Base-by-base conservation (phyloP, 2,329 filamentous ascomycete species). In the Microdochium paspali region DNA sequence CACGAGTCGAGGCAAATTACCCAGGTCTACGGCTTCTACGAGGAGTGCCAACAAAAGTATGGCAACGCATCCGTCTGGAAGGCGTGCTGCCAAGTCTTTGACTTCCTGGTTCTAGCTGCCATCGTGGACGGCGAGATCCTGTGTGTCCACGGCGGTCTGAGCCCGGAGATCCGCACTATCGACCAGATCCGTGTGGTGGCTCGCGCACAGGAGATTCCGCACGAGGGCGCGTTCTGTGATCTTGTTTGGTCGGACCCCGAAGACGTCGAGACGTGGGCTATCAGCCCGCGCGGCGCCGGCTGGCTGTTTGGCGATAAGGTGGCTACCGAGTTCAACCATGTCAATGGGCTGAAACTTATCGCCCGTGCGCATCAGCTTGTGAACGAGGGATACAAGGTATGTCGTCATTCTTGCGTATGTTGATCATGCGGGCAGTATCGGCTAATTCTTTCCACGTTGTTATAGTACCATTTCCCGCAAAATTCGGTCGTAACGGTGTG, bases 21-120 rank as follows among this genome's bases (percentile, higher is more conserved):
- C 9, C 93, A 98, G 62, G 95, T 94, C 21, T 98, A 98, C 66
- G 93, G 93, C 47, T 98, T 98, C 69, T 98, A 98, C 68, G 95
- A 95, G 51, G 93, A 98, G 66, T 98, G 93, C 67, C 90, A 90
- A 48, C 86, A 93, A 59, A 98, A 98, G 68, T 98, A 98, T 65
- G 93, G 93, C 61, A 97, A 96, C 62, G 90, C 93, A 12, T 96
- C 94, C 44, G 93, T 98, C n/a, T 98, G 93, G 93, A 95, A 98
- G 67, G 93, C 95, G 50, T 98, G 96, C 67, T 98, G 93, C 53
- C 93, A 98, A 65, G 95, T 98, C 70, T 98, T 98, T 66, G 93
- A 98, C 66, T 98, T 95, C 66, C 80, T 98, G 25, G 95, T 94
- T 2, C 77, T 98, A 21, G 93, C 89, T 48, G 94, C 95, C 52